Evolutionary conservation across 2,329 filamentous ascomycete genomes (phyloP).

Genomic region (Fusarium globosum): DNA sequence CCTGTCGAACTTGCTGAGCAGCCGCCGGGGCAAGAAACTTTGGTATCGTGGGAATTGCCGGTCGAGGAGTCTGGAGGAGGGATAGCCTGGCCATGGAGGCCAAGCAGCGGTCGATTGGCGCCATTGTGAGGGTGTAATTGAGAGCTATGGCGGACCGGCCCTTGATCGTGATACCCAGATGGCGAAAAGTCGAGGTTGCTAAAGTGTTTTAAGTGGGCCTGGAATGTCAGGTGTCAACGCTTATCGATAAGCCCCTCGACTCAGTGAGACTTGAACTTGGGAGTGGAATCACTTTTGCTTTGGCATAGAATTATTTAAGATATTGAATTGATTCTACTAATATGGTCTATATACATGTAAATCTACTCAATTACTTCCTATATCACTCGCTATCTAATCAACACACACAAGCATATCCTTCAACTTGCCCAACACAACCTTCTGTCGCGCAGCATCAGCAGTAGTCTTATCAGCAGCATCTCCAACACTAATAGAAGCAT

Average conservation of each 20-base stretch:
- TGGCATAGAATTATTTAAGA: neutral
- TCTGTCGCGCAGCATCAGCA: conserved; percentile 46
- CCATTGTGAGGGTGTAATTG: conserved; percentile 55
- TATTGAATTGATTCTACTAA: neutral
- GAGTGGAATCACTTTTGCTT: neutral
- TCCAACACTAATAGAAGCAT: conserved; percentile 72
- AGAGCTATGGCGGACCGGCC: conserved; percentile 41
- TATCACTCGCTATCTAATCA: neutral
- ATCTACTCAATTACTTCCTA: neutral
- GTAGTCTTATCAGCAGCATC: conserved; percentile 70
- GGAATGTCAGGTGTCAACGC: conserved; percentile 32
- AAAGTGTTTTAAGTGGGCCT: conserved; percentile 35
- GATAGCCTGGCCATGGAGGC: conserved; percentile 65
- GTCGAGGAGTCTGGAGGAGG: conserved; percentile 56
- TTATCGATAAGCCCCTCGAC: conserved; percentile 43
- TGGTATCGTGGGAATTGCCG: conserved; percentile 58
- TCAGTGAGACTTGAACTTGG: neutral
- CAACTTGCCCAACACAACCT: conserved; percentile 48
- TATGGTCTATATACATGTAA: neutral
- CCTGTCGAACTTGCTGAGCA: conserved; percentile 55
- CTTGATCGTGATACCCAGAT: conserved; percentile 28
- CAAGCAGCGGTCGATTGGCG: conserved; percentile 63
- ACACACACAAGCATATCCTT: conserved; percentile 47
- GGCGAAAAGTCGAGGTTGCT: conserved; percentile 42
- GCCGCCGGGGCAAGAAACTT: conserved; percentile 61